phyloP scores from a whole-genome alignment of 2,329 filamentous ascomycete species.

The Elsinoe fawcettii region DNA sequence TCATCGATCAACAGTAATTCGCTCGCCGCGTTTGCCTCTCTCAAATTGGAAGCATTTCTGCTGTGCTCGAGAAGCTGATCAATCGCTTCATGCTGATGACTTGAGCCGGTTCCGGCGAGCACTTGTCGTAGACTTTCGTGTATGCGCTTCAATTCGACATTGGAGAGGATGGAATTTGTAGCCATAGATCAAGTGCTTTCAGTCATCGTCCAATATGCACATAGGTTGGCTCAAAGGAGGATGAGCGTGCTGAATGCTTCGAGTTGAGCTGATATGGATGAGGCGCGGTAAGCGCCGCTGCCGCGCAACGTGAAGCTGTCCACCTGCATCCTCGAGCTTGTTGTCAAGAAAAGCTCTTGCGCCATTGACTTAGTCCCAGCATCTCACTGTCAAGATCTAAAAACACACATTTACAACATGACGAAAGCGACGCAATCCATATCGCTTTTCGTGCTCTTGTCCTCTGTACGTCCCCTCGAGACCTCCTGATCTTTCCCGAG shows the following conservation, averaged over 20 bases:
- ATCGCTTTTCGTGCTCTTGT: constrained; percentile 76
- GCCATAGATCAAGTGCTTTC: neutral
- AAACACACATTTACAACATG: no score
- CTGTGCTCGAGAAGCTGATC: constrained; percentile 12
- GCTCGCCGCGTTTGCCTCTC: constrained; percentile 9
- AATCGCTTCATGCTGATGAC: neutral
- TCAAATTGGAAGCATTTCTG: constrained; percentile 1
- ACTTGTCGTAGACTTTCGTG: neutral
- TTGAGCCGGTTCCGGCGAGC: neutral
- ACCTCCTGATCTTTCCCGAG: constrained; percentile 20
- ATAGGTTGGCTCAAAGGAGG: neutral
- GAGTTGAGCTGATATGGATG: neutral
- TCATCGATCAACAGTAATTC: neutral
- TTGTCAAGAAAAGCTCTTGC: neutral
- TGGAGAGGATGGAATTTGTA: no score
- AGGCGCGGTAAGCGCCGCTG: neutral
- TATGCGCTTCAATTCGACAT: neutral
- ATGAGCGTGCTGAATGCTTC: neutral
- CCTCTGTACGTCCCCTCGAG: constrained; percentile 61
- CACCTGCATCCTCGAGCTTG: constrained; percentile 3
- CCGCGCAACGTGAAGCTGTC: constrained; percentile 15
- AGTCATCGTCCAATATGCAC: neutral
- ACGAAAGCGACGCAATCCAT: constrained; percentile 90
- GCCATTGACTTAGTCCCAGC: neutral
- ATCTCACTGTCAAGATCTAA: neutral